Base-by-base conservation (phyloP, 2,329 filamentous ascomycete genomes). In the Huntiella decipiens region DNA sequence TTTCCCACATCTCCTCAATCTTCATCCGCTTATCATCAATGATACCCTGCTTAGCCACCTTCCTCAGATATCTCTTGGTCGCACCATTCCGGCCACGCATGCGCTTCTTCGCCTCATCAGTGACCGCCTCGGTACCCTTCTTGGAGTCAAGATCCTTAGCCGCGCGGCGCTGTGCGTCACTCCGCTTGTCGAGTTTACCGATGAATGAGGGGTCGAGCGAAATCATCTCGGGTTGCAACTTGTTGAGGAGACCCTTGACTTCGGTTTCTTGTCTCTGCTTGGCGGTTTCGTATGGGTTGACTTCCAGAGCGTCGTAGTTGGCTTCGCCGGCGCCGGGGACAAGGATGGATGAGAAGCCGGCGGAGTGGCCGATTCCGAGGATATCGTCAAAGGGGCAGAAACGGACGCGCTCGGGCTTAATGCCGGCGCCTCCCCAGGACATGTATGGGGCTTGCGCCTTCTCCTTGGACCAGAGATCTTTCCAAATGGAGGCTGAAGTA, bases 341-440 rank as follows among this genome's bases (percentile, higher is more conserved):
- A 54, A 98, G 75, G 57, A 95, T 75, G 47, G 81, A 91, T 12
- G 81, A 82, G 65, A 96, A 96, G 11, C 91, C 91, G 50, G 78
- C 67, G 57, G 82, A 73, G 64, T 96, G 88, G 2, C 79, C 74
- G 17, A 94, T 71, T 11, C 88, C 91, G 1, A 98, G 73, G 1
- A 95, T 67, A 66, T 98, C 91, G 60, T 98, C 91, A 52, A 82
- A 94, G 0, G 91, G 91, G 58, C 91, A 98, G 83, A 88, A 98
- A 50, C 73, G 71, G 2, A 94, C 74, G 36, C 81, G 75, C 61
- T 93, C 84, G 22, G 94, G 76, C 46, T 71, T 71, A 51, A 80
- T 74, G 15, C 86, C 87, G 51, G 94, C 83, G 42, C 84, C 84
- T 40, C 86, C 85, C 82, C 87, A 96, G 1, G 76, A 70, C 77